Evolutionary conservation across 345 rosid species (phyloP).

Genomic region (Boechera divaricarpa): DNA sequence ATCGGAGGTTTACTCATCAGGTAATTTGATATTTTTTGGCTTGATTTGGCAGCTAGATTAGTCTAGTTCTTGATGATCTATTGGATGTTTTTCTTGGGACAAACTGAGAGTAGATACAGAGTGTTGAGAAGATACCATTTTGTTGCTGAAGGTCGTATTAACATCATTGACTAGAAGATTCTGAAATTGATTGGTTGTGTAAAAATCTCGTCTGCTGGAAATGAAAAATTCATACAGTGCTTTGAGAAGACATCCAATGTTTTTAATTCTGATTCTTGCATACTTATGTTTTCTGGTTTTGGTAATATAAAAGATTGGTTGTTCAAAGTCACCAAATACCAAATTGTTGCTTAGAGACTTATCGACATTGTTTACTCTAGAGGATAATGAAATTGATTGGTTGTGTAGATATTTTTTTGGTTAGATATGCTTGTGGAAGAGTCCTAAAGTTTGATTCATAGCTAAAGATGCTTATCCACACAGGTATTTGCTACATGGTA

Average conservation of each 20-base stretch:
- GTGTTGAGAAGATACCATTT: neutral
- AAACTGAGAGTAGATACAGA: neutral
- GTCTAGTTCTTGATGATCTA: neutral
- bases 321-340: neutral
- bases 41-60: neutral
- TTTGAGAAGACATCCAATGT: neutral
- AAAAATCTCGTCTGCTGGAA: neutral
- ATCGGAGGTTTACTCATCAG: conserved; percentile 70
- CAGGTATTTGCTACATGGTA: conserved; percentile 74
- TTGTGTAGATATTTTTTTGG: conserved; percentile 24
- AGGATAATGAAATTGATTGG: conserved; percentile 5
- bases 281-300: neutral
- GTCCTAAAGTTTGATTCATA: neutral
- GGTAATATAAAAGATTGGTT: neutral
- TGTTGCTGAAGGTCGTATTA: neutral
- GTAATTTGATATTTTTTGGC: conserved; percentile 23
- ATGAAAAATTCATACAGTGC: too few species aligned
- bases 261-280: neutral
- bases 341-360: neutral
- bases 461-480: conserved; percentile 1
- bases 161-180: neutral
- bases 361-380: neutral
- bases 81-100: neutral
- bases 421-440: neutral
- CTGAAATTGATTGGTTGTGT: neutral